Percentiles rank a stretch among this genome's conserved stretches.
Conservation (phyloP, 805 yeast species). For the Starmera pachycereana region DNA sequence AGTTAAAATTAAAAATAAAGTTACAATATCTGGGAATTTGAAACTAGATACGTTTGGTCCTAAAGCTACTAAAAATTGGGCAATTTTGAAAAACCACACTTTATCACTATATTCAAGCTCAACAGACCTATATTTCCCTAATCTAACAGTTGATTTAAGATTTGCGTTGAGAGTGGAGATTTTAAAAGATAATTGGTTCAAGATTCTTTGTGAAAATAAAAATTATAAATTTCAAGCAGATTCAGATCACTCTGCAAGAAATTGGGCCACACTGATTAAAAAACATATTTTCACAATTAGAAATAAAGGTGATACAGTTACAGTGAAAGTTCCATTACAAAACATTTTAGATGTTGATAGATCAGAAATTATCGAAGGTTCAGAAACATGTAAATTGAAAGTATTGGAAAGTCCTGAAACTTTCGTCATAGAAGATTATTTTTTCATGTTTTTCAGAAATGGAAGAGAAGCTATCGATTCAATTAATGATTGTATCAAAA, state of each 20-base stretch:
- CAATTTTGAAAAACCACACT: conserved; percentile 58
- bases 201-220: conserved; percentile 45
- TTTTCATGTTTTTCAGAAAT: conserved; percentile 52
- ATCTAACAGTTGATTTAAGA: conserved; percentile 60
- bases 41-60: conserved; percentile 24
- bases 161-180: conserved; percentile 49
- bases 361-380: conserved; percentile 42
- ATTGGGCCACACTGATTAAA: conserved; percentile 70
- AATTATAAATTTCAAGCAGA: conserved; percentile 66
- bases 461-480: conserved; percentile 33
- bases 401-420: conserved; percentile 46
- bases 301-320: conserved; percentile 61
- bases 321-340: conserved; percentile 64
- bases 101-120: conserved; percentile 60
- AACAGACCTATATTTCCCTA: conserved; percentile 80
- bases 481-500: conserved; percentile 30
- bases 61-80: conserved; percentile 59
- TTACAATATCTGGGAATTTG: conserved; percentile 40
- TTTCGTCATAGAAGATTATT: conserved; percentile 56
- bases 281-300: conserved; percentile 69
- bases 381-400: conserved; percentile 48
- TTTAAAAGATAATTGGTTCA: conserved; percentile 36
- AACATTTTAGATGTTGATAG: conserved; percentile 55
- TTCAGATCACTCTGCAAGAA: conserved; percentile 57
- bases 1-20: conserved; percentile 28